Evolutionary conservation across 1,139 yeast species (phyloP).

Genomic region (Sugiyamaella sp.): DNA sequence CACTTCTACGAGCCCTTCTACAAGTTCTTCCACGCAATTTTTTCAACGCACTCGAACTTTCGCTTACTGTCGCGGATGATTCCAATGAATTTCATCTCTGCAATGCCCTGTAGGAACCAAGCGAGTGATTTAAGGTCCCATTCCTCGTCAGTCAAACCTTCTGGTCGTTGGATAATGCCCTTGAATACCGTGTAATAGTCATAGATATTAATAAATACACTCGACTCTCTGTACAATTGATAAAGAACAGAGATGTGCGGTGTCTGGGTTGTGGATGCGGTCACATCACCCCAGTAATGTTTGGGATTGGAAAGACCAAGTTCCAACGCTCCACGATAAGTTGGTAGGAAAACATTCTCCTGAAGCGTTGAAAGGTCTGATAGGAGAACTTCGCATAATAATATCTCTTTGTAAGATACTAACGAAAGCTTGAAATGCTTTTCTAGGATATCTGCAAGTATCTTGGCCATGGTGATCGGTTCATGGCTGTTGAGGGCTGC

Average conservation of each 20-base stretch:
- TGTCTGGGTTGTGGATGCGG: conserved; percentile 15
- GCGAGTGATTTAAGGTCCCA: conserved; percentile 59
- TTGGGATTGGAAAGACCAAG: conserved; percentile 45
- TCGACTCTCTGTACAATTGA: conserved; percentile 79
- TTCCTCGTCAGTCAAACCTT: conserved; percentile 38
- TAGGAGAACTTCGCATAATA: conserved; percentile 36
- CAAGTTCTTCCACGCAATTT: conserved; percentile 61
- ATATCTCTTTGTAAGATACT: conserved; percentile 22
- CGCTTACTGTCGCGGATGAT: conserved; percentile 53
- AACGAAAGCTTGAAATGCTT: conserved; percentile 1
- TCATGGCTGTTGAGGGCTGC: conserved; percentile 1
- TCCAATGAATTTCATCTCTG: conserved; percentile 59
- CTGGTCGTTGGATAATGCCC: conserved; percentile 51
- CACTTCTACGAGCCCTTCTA: no score
- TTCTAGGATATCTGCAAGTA: conserved; percentile 12
- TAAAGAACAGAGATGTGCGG: conserved; percentile 64
- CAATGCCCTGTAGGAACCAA: conserved; percentile 60
- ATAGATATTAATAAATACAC: conserved; percentile 68
- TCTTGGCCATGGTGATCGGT: not conserved
- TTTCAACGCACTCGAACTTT: conserved; percentile 58
- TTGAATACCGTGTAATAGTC: conserved; percentile 78
- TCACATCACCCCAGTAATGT: conserved; percentile 36
- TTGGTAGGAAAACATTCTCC: conserved; percentile 46
- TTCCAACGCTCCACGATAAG: conserved; percentile 45
- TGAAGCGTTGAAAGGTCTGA: conserved; percentile 33